These are phyloP conservation scores for Coniochaeta sp. DNA, from an alignment of 2,329 filamentous ascomycete genomes.

Conservation along the genomic window DNA sequence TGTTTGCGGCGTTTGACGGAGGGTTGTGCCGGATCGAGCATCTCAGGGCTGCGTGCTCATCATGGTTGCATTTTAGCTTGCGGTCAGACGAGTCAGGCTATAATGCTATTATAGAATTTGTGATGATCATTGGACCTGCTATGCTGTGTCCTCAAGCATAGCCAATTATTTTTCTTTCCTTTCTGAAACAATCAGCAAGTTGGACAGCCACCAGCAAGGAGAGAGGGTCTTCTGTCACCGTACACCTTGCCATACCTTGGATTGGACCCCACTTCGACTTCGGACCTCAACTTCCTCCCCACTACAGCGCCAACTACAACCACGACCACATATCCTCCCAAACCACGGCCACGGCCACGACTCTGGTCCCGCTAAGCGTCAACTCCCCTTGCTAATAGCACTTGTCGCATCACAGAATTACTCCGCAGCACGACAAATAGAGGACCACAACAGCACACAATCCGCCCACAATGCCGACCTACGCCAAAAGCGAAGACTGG, in stretches of 20 bases:
- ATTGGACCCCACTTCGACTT: background rate
- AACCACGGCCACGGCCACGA: too few relatives aligned
- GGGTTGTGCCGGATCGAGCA: background rate
- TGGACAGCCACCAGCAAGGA: background rate
- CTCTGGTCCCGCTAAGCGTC: too few relatives aligned
- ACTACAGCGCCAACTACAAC: background rate
- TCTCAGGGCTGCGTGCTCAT: background rate
- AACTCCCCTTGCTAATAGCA: background rate
- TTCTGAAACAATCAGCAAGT: background rate
- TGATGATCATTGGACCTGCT: background rate
- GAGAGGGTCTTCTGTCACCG: background rate
- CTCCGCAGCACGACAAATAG: background rate
- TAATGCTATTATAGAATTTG: background rate
- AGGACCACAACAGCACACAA: background rate
- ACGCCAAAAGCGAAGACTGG: slow-evolving; percentile 82
- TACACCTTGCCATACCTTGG: background rate
- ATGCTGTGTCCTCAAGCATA: background rate
- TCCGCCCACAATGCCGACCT: slow-evolving; percentile 18
- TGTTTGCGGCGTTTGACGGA: background rate
- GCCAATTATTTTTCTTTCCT: background rate
- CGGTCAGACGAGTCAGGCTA: background rate
- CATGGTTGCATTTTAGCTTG: background rate
- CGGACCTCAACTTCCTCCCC: background rate
- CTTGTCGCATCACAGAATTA: background rate
- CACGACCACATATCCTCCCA: too few relatives aligned